These are phyloP conservation scores for Emericellopsis cladophorae DNA, from an alignment of 2,329 filamentous ascomycete species.

Conservation along the genomic window DNA sequence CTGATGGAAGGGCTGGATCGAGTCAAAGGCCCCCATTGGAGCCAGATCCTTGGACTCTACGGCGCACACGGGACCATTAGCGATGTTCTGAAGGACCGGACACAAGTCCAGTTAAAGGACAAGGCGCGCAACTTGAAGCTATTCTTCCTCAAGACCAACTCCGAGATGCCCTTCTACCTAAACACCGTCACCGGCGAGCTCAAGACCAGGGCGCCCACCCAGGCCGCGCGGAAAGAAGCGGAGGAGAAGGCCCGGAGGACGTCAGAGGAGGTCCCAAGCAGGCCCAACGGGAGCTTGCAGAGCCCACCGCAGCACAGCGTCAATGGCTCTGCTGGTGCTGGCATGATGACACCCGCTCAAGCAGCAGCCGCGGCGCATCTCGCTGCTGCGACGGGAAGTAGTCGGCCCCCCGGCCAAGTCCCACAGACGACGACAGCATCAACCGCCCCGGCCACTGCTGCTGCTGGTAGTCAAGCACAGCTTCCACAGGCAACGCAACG, in stretches of 20 bases:
- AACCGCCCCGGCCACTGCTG: background rate
- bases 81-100: conserved; percentile 75
- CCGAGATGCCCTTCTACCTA: conserved; percentile 80
- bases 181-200: conserved; percentile 82
- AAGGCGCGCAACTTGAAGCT: conserved; percentile 84
- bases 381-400: conserved; percentile 9
- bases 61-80: conserved; percentile 68
- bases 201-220: conserved; percentile 69
- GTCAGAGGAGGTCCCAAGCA: conserved; percentile 40
- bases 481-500: conserved; percentile 11
- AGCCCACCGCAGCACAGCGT: conserved; percentile 19
- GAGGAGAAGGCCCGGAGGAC: conserved; percentile 48
- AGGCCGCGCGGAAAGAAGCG: conserved; percentile 56
- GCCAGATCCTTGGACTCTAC: conserved; percentile 76
- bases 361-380: conserved; percentile 8
- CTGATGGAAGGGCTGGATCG: conserved; percentile 79
- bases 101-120: conserved; percentile 85
- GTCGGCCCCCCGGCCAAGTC: conserved; percentile 2
- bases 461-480: no score
- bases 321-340: conserved; percentile 9
- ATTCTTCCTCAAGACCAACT: conserved; percentile 84
- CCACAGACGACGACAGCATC: conserved; percentile 8
- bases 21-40: conserved; percentile 88
- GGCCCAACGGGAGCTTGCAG: conserved; percentile 45
- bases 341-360: conserved; percentile 20